Conservation (phyloP, 192 early-diverging fungal species). For the Geosiphon pyriformis region DNA sequence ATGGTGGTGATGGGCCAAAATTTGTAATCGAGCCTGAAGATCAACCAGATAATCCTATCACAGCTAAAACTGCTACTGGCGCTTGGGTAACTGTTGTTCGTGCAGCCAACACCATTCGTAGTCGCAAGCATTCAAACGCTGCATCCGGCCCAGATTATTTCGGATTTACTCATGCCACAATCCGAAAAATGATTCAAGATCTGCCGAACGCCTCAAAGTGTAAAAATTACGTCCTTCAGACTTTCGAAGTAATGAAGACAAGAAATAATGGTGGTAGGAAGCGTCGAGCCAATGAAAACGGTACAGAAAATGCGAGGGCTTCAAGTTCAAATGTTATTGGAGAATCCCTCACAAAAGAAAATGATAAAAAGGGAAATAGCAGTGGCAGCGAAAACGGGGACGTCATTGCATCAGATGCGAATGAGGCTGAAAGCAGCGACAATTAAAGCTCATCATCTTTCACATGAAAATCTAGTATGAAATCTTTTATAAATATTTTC, state of each 20-base stretch:
- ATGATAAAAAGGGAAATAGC: not conserved
- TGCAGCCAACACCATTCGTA: conserved; percentile 62
- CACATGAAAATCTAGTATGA: too few species aligned
- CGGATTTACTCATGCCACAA: conserved; percentile 73
- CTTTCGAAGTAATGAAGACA: conserved; percentile 33
- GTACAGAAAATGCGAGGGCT: too few species aligned
- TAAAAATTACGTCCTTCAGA: conserved; percentile 50
- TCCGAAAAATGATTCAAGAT: conserved; percentile 72
- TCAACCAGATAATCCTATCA: conserved; percentile 48
- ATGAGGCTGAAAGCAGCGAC: not conserved
- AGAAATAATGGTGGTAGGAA: too few species aligned
- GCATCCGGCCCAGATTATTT: conserved; percentile 81
- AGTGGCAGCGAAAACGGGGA: not conserved
- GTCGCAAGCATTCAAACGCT: conserved; percentile 59
- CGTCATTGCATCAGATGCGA: not conserved
- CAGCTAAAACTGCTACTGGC: conserved; percentile 62
- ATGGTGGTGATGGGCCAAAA: conserved; percentile 62
- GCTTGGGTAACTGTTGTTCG: conserved; percentile 70
- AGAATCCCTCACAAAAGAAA: not conserved
- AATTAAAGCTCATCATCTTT: too few species aligned
- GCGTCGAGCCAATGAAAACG: conserved; percentile 2
- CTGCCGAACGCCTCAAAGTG: conserved; percentile 63
- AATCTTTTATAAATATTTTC: too few species aligned
- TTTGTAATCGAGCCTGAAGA: conserved; percentile 71
- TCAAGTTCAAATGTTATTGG: not conserved